Conservation (phyloP, 2,329 filamentous ascomycete species). For the Paraconiothyrium sp. region DNA sequence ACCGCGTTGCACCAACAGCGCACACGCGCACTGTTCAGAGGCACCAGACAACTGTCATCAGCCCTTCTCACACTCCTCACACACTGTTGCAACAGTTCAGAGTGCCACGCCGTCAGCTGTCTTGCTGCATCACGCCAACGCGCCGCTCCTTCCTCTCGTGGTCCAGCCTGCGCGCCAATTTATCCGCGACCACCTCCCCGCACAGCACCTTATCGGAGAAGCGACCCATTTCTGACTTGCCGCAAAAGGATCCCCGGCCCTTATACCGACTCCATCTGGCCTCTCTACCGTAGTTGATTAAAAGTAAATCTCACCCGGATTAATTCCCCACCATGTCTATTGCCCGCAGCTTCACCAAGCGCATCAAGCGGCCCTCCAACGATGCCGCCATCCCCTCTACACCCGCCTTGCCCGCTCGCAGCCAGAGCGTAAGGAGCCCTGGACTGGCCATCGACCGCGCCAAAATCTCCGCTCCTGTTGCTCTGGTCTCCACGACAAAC, state of each 20-base stretch:
- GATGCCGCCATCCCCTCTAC: constrained; percentile 47
- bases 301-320: constrained; percentile 39
- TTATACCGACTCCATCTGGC: constrained; percentile 35
- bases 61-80: constrained; percentile 29
- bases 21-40: constrained; percentile 36
- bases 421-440: constrained; percentile 57
- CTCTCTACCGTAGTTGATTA: constrained; percentile 28
- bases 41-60: constrained; percentile 33
- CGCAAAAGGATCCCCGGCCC: constrained; percentile 42
- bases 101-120: constrained; percentile 24
- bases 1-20: constrained; percentile 34
- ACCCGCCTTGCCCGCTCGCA: constrained; percentile 44
- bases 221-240: constrained; percentile 29
- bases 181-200: constrained; percentile 49
- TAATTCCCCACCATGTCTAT: constrained; percentile 63
- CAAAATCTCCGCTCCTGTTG: constrained; percentile 88
- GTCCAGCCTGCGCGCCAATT: constrained; percentile 33
- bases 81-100: constrained; percentile 32
- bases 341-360: constrained; percentile 76
- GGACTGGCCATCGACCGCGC: constrained; percentile 63
- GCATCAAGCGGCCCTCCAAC: constrained; percentile 63
- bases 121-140: constrained; percentile 28
- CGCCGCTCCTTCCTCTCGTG: constrained; percentile 17
- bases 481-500: constrained; percentile 93
- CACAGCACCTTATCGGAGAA: constrained; percentile 35